Evolutionary conservation across 768 basidiomycete species (phyloP), one percentile per base, ranked within the genome.

Genomic region (Leccinum longicurvipes): DNA sequence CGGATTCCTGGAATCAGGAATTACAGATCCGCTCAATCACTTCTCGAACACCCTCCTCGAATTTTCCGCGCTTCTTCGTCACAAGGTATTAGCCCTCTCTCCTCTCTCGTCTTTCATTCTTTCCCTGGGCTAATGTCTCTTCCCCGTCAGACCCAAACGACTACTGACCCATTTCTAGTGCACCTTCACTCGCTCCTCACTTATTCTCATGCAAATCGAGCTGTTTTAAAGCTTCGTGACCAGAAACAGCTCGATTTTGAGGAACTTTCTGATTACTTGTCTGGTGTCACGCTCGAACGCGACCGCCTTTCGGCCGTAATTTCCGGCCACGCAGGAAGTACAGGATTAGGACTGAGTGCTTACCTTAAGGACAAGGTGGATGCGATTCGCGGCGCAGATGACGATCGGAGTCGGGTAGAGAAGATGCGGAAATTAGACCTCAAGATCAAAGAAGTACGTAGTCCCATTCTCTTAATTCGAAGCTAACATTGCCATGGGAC

Each of bases 231-330:
- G 72, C 80, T 97, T 28, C 86, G 97, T 45, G 97, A 98, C 70
- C 97, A 98, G 74, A 99, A 98, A 72, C 97, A 99, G 71, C 83
- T 98, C 53, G 97, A 99, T 68, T 96, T 98, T 60, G 97, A 99
- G 73, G 96, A 98, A 69, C 81, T 98, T 9, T 93, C 93, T 2
- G 91, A 93, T 51, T 98, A 98, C 72, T 79, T 99, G 12, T 90
- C 91, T 6, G 90, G 89, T n/a, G 86, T 98, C 45, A 93, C 92
- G 1, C 78, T 86, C 11, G 97, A 99, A 73, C 86, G 97, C 21
- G 97, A 99, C 67, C 79, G 97, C 45, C 77, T 99, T 10, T 86
- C 94, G 19, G 93, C 93, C 2, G 80, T 98, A 44, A 91, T 92
- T 65, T 86, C 82, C 55, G 93, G 91, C n/a, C 92, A 89, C 68